Evolutionary conservation across 2,329 filamentous ascomycete species (phyloP).

Genomic region (Arachnomyces sp.): DNA sequence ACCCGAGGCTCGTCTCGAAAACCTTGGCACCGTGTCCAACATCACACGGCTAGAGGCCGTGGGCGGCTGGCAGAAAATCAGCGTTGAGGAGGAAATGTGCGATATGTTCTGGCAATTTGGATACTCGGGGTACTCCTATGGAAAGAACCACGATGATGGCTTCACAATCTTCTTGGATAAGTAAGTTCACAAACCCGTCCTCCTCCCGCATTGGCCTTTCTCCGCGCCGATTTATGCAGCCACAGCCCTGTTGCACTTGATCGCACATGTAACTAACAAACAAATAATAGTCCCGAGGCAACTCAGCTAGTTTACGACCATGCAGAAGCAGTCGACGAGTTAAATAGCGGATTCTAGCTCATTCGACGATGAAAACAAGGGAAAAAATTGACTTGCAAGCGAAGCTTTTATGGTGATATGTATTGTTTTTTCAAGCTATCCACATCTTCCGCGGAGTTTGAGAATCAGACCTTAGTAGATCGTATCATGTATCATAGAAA

Average conservation of each 20-base stretch:
- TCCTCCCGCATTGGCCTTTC: neutral
- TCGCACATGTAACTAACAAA: neutral
- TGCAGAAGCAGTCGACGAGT: slow-evolving; percentile 1
- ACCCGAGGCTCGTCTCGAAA: slow-evolving; percentile 40
- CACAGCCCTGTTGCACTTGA: neutral
- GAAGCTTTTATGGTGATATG: too few relatives aligned
- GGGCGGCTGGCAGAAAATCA: slow-evolving; percentile 45
- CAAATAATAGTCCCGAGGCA: slow-evolving; percentile 1
- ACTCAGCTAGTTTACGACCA: slow-evolving; percentile 1
- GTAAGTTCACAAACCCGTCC: neutral
- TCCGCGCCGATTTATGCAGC: neutral
- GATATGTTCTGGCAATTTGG: slow-evolving; percentile 54
- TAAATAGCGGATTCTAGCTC: neutral
- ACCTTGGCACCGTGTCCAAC: slow-evolving; percentile 38
- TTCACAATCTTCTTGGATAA: slow-evolving; percentile 52
- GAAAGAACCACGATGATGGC: slow-evolving; percentile 49
- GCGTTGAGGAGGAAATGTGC: slow-evolving; percentile 41
- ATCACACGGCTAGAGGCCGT: slow-evolving; percentile 40
- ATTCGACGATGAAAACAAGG: too few relatives aligned
- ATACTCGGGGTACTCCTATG: slow-evolving; percentile 45
- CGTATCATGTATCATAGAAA: too few relatives aligned
- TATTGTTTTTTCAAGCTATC: too few relatives aligned
- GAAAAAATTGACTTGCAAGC: too few relatives aligned
- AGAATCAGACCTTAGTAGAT: too few relatives aligned
- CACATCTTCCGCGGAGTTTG: too few relatives aligned